Evolutionary conservation across 306 rosid species (phyloP).

Genomic region (Glycine tomentella): DNA sequence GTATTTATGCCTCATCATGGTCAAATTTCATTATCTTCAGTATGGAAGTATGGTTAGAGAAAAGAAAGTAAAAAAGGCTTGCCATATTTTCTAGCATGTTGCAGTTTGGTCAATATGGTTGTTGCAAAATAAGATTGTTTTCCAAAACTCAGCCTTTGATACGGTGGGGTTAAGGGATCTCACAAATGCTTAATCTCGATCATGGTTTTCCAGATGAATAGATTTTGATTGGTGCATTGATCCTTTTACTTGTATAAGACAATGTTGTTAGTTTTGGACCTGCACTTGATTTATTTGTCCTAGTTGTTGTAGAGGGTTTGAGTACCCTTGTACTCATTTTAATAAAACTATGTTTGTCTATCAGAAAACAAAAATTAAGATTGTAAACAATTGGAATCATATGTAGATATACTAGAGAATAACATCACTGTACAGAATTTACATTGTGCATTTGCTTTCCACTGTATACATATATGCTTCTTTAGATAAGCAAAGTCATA

Average conservation of each 20-base stretch:
- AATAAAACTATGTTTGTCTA: background rate
- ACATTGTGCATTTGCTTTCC: background rate
- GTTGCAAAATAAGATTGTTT: background rate
- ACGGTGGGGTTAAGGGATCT: too few relatives aligned
- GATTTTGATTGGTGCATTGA: too few relatives aligned
- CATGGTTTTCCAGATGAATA: too few relatives aligned
- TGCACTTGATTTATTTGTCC: background rate
- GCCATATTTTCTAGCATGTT: background rate
- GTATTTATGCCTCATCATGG: too few relatives aligned
- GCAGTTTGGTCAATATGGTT: background rate
- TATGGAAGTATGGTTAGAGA: too few relatives aligned
- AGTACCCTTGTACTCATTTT: background rate
- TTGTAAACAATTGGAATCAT: slow-evolving; percentile 8
- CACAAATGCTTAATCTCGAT: too few relatives aligned
- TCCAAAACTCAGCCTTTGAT: too few relatives aligned
- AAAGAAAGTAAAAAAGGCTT: too few relatives aligned
- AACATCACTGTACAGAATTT: background rate
- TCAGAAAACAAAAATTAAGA: background rate
- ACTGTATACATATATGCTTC: background rate
- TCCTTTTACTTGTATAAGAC: too few relatives aligned
- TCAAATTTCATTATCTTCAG: too few relatives aligned
- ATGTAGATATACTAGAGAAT: background rate
- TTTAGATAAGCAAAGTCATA: slow-evolving; percentile 8
- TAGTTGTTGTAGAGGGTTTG: background rate
- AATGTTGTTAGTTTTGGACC: background rate